Percentiles rank a stretch among this genome's conserved stretches.
These are phyloP conservation scores for Phylloporus sp. DNA, from an alignment of 768 basidiomycete species.

Conservation along the genomic window DNA sequence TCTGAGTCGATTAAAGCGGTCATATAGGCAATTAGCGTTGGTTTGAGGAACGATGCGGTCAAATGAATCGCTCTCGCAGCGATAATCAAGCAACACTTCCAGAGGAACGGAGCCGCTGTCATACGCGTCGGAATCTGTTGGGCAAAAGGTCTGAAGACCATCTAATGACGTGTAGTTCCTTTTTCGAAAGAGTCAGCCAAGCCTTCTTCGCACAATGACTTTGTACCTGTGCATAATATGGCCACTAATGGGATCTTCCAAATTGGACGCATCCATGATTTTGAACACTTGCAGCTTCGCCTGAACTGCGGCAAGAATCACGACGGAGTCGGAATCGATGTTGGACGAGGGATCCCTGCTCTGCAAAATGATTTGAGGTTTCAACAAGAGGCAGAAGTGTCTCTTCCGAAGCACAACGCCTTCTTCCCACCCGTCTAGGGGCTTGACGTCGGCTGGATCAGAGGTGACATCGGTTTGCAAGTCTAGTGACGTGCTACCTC, in stretches of 20 bases:
- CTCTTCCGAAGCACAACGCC: slow-evolving; percentile 65
- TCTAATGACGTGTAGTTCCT: slow-evolving; percentile 77
- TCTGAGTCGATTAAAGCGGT: slow-evolving; percentile 91
- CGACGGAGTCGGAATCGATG: slow-evolving; percentile 45
- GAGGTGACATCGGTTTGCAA: slow-evolving; percentile 30
- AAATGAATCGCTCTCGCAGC: slow-evolving; percentile 76
- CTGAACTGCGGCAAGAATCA: slow-evolving; percentile 74
- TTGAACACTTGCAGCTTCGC: slow-evolving; percentile 72
- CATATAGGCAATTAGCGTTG: slow-evolving; percentile 78
- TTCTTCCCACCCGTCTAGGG: slow-evolving; percentile 67
- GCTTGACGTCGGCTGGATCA: slow-evolving; percentile 41
- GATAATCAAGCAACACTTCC: slow-evolving; percentile 82
- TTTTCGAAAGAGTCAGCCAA: slow-evolving; percentile 4
- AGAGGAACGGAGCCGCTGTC: slow-evolving; percentile 68
- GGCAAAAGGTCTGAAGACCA: slow-evolving; percentile 86
- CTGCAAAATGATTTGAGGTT: slow-evolving; percentile 82
- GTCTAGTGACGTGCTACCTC: slow-evolving; percentile 40
- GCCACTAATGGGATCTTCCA: slow-evolving; percentile 79
- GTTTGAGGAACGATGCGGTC: slow-evolving; percentile 90
- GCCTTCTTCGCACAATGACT: neutral
- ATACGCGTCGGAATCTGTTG: slow-evolving; percentile 40
- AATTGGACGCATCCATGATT: slow-evolving; percentile 74
- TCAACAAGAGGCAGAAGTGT: slow-evolving; percentile 81
- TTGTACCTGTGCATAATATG: slow-evolving; percentile 78
- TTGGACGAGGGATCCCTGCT: slow-evolving; percentile 43